These are phyloP conservation scores for Boletus speciosus DNA, from an alignment of 768 basidiomycete species.

Conservation along the genomic window DNA sequence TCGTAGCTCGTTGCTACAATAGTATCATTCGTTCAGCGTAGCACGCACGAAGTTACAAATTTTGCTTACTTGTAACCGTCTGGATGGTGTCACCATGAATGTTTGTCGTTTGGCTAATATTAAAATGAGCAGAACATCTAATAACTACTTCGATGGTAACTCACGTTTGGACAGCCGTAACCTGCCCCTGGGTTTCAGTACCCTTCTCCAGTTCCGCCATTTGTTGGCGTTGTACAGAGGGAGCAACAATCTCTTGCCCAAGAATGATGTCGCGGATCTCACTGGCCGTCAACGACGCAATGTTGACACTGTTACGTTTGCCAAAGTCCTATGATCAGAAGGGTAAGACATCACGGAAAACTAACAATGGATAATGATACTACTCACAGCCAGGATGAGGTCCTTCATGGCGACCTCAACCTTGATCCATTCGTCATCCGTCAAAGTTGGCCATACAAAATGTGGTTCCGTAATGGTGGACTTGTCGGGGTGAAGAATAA, in stretches of 20 bases:
- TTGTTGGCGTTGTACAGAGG: slow-evolving; percentile 94
- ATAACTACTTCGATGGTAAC: slow-evolving; percentile 12
- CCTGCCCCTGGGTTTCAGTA: slow-evolving; percentile 88
- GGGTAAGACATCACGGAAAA: slow-evolving; percentile 11
- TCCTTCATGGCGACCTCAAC: slow-evolving; percentile 99
- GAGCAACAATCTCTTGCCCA: slow-evolving; percentile 96
- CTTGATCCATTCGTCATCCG: slow-evolving; percentile 97
- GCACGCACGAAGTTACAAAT: neutral
- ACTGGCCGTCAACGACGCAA: slow-evolving; percentile 92
- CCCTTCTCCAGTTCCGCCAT: slow-evolving; percentile 99
- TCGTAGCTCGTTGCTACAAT: slow-evolving; percentile 87
- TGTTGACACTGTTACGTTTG: slow-evolving; percentile 98
- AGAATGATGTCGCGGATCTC: slow-evolving; percentile 98
- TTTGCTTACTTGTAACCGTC: slow-evolving; percentile 78
- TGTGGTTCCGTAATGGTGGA: slow-evolving; percentile 95
- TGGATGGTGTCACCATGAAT: slow-evolving; percentile 96
- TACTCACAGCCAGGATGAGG: slow-evolving; percentile 77
- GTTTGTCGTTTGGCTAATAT: slow-evolving; percentile 83
- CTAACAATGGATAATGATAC: neutral
- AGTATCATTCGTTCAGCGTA: slow-evolving; percentile 1
- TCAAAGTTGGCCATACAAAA: slow-evolving; percentile 94
- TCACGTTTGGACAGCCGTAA: slow-evolving; percentile 92
- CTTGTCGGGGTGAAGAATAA: slow-evolving; percentile 96
- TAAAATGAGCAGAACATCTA: slow-evolving; percentile 3
- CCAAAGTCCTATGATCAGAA: slow-evolving; percentile 74